A percentile compares a stretch with the other conserved stretches of the same genome.
Conservation (phyloP, 805 yeast genomes). For the Jamesozyma piceae region DNA sequence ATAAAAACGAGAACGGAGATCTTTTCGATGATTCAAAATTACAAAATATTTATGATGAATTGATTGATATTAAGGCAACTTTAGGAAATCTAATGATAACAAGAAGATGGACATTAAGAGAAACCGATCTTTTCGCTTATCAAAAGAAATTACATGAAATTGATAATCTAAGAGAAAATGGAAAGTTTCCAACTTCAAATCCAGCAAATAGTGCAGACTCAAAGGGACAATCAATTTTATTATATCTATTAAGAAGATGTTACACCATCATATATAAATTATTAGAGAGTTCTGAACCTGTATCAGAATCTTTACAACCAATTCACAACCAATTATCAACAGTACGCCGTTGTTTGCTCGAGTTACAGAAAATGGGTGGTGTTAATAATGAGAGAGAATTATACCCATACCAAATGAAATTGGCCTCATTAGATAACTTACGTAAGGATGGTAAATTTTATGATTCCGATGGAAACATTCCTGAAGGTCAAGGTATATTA, state of each 20-base stretch:
- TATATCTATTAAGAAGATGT: slow-evolving; percentile 81
- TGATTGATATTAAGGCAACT: slow-evolving; percentile 58
- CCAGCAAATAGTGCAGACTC: slow-evolving; percentile 18
- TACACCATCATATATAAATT: slow-evolving; percentile 84
- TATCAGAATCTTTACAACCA: slow-evolving; percentile 86
- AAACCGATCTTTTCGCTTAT: slow-evolving; percentile 82
- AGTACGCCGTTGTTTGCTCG: slow-evolving; percentile 80
- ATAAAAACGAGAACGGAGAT: slow-evolving; percentile 11
- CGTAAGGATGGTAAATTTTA: slow-evolving; percentile 83
- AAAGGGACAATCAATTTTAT: slow-evolving; percentile 51
- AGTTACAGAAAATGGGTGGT: slow-evolving; percentile 89
- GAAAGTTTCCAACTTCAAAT: slow-evolving; percentile 38
- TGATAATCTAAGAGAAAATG: slow-evolving; percentile 61
- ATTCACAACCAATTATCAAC: slow-evolving; percentile 89
- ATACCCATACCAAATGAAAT: slow-evolving; percentile 91
- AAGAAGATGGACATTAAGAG: slow-evolving; percentile 94
- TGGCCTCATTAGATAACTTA: slow-evolving; percentile 79
- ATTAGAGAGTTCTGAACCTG: slow-evolving; percentile 89
- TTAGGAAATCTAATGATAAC: slow-evolving; percentile 81
- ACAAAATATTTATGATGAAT: slow-evolving; percentile 50
- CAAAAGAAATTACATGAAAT: slow-evolving; percentile 65
- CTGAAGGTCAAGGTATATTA: slow-evolving; percentile 97
- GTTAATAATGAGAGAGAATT: slow-evolving; percentile 78
- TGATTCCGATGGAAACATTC: slow-evolving; percentile 76
- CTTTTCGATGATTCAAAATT: slow-evolving; percentile 41